Conservation (phyloP, 2,329 filamentous ascomycete species). For the Fusarium concolor region DNA sequence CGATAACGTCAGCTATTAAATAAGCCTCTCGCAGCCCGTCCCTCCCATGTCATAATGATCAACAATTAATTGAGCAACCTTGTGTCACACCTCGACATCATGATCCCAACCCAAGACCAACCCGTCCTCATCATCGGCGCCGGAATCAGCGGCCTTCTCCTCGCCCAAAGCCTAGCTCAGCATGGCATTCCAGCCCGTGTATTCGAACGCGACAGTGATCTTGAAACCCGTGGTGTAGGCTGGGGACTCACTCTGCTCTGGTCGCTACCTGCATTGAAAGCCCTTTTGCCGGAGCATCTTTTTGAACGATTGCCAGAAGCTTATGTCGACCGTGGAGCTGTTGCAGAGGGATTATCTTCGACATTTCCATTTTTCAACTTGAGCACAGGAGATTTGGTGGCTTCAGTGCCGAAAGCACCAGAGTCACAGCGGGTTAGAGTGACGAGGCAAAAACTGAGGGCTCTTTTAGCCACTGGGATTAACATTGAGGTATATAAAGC, state of each 20-base stretch:
- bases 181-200: constrained; percentile 57
- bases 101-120: constrained; percentile 10
- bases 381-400: constrained; percentile 57
- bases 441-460: constrained; percentile 58
- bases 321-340: constrained; percentile 65
- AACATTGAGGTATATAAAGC: constrained; percentile 55
- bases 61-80: too few species aligned
- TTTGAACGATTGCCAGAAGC: constrained; percentile 59
- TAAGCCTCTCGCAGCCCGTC: neutral
- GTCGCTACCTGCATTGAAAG: constrained; percentile 64
- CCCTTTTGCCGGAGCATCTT: constrained; percentile 62
- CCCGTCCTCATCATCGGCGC: constrained; percentile 53
- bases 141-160: constrained; percentile 53
- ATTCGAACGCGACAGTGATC: constrained; percentile 64
- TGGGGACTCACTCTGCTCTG: constrained; percentile 75
- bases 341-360: constrained; percentile 58
- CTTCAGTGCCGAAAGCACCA: constrained; percentile 57
- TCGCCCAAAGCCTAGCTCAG: constrained; percentile 51
- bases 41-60: too few species aligned
- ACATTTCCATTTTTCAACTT: constrained; percentile 68
- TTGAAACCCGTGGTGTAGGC: constrained; percentile 62
- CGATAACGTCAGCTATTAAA: neutral
- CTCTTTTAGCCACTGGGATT: constrained; percentile 59
- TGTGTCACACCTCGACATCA: accelerated
- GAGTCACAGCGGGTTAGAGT: constrained; percentile 61